Evolutionary conservation across 2,329 filamentous ascomycete species (phyloP).

Genomic region (Erysiphe pulchra): DNA sequence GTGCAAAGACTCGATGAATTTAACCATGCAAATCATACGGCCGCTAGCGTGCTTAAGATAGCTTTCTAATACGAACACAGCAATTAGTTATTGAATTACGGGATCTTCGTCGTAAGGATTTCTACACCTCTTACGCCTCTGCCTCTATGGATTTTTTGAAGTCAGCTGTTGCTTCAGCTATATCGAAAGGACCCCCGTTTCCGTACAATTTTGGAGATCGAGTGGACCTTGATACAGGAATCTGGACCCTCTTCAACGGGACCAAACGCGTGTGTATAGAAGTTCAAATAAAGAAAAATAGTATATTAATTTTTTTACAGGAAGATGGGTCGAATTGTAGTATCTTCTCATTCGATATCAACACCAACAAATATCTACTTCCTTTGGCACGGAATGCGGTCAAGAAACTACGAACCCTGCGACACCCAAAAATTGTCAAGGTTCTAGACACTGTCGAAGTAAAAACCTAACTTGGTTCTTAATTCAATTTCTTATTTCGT

Average conservation of each 20-base stretch:
- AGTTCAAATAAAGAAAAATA: not conserved
- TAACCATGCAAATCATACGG: too few relatives aligned
- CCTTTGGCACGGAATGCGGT: conserved; percentile 82
- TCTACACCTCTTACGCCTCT: too few relatives aligned
- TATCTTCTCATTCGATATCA: conserved; percentile 87
- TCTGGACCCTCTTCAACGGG: conserved; percentile 91
- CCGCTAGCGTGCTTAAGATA: too few relatives aligned
- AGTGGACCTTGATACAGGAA: conserved; percentile 75
- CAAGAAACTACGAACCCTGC: conserved; percentile 74
- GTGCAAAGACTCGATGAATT: too few relatives aligned
- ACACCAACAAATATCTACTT: conserved; percentile 51
- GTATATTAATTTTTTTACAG: conserved; percentile 20
- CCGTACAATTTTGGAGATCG: conserved; percentile 82
- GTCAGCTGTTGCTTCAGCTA: conserved; percentile 87
- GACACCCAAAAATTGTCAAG: conserved; percentile 85
- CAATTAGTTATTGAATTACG: too few relatives aligned
- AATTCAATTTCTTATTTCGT: not conserved
- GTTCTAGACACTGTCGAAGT: conserved; percentile 88
- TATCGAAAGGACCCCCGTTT: conserved; percentile 81
- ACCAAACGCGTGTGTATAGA: conserved; percentile 43
- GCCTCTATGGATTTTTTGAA: conserved; percentile 80
- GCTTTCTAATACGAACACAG: too few relatives aligned
- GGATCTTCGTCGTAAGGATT: too few relatives aligned
- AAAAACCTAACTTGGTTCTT: conserved; percentile 7
- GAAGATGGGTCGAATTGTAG: conserved; percentile 88